phyloP scores from a whole-genome alignment of 1,284 basidiomycete species.

The Hymenochaete sp. region DNA sequence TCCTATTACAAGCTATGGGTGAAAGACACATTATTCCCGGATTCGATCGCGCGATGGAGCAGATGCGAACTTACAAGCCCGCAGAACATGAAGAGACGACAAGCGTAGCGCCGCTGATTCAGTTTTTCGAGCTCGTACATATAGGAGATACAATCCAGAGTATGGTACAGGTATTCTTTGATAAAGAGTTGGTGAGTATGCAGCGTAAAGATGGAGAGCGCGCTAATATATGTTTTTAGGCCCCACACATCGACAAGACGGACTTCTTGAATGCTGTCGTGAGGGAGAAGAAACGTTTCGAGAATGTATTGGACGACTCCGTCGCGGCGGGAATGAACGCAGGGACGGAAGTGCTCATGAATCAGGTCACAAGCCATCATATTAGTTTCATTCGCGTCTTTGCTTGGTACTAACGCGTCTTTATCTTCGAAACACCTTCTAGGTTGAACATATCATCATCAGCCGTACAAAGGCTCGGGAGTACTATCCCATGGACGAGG shows the following conservation, averaged over 20 bases:
- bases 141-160: slow-evolving; percentile 95
- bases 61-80: slow-evolving; percentile 84
- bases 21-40: slow-evolving; percentile 82
- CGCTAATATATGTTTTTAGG: slow-evolving; percentile 35
- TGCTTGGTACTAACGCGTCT: background rate
- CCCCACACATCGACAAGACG: slow-evolving; percentile 78
- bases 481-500: slow-evolving; percentile 82
- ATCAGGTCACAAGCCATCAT: slow-evolving; percentile 53
- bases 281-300: slow-evolving; percentile 94
- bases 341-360: slow-evolving; percentile 93
- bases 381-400: no score
- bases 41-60: slow-evolving; percentile 76
- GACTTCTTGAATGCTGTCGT: slow-evolving; percentile 94
- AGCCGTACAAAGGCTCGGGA: slow-evolving; percentile 79
- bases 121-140: slow-evolving; percentile 98
- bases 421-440: slow-evolving; percentile 20
- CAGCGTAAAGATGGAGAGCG: no score
- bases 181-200: slow-evolving; percentile 75
- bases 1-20: slow-evolving; percentile 71
- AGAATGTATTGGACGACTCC: slow-evolving; percentile 83
- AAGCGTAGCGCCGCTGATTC: slow-evolving; percentile 83
- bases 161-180: slow-evolving; percentile 97
- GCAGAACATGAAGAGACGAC: slow-evolving; percentile 71
- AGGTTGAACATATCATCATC: slow-evolving; percentile 90
- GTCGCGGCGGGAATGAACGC: slow-evolving; percentile 91